Conservation (phyloP, 495 filamentous ascomycete genomes). For the Polyplosphaeria fusca region DNA sequence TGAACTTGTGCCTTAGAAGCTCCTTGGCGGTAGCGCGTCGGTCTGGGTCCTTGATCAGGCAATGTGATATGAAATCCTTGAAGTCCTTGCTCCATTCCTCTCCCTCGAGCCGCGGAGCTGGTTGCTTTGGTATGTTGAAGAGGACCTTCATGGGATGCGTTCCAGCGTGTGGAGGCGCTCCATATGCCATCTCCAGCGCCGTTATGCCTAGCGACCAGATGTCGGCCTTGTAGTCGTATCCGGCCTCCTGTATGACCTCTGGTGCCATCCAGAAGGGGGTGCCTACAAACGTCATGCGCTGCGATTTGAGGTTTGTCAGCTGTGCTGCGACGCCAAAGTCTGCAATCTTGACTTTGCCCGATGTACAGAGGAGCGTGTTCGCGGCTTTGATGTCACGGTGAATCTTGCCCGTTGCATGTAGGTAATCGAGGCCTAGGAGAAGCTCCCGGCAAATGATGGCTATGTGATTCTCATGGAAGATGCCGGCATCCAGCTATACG, state of each 20-base stretch:
- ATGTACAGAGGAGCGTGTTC: constrained; percentile 87
- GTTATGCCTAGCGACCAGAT: constrained; percentile 98
- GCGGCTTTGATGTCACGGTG: constrained; percentile 93
- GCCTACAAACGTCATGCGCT: constrained; percentile 97
- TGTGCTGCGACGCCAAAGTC: constrained; percentile 98
- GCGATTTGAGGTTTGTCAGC: constrained; percentile 94
- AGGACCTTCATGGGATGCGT: constrained; percentile 98
- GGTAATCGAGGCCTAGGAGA: constrained; percentile 84
- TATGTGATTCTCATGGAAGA: constrained; percentile 85
- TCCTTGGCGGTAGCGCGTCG: constrained; percentile 81
- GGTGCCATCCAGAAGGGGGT: constrained; percentile 99
- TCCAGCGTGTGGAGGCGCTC: constrained; percentile 86
- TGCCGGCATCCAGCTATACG: constrained; percentile 82
- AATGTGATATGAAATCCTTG: constrained; percentile 88
- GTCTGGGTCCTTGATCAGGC: constrained; percentile 86
- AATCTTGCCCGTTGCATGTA: constrained; percentile 93
- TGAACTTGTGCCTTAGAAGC: constrained; percentile 84
- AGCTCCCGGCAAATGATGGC: constrained; percentile 93
- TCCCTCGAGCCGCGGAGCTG: constrained; percentile 81
- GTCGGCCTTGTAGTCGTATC: constrained; percentile 96
- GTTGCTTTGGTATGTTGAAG: constrained; percentile 92
- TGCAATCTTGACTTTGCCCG: constrained; percentile 86
- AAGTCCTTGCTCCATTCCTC: constrained; percentile 80
- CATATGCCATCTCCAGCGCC: constrained; percentile 87
- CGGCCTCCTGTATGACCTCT: constrained; percentile 94